Evolutionary conservation across 2,329 filamentous ascomycete species (phyloP), one percentile per base, ranked within the genome.

Genomic region (Pseudonectria buxi): DNA sequence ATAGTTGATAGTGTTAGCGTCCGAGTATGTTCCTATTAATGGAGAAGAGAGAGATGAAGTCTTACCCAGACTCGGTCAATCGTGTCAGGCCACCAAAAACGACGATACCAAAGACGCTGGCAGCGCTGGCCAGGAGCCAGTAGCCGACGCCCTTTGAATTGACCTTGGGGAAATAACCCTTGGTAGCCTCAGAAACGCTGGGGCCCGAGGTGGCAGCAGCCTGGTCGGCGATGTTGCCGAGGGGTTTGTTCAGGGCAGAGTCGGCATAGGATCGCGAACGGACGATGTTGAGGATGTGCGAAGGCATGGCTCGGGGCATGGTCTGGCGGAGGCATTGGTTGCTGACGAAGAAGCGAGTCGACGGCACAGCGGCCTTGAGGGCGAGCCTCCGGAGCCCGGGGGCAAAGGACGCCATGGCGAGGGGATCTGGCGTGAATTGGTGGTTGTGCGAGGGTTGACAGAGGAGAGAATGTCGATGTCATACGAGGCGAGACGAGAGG

Each of bases 21-120:
- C 24, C 18, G 18, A 22, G 18, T 22, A 22, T n/a, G n/a, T n/a
- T n/a, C n/a, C n/a, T n/a, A n/a, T n/a, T n/a, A n/a, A n/a, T n/a
- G n/a, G n/a, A n/a, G n/a, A 22, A 5, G 9, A 22, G 5, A 22
- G 18, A 22, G 18, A 5, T 22, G 9, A 9, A 9, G 5, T 13
- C 69, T 47, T 74, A 94, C 88, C 88, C 92, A 48, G 92, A 98
- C 65, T 98, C 92, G 4, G 92, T 98, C 49, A 98, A 71, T 40
- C 92, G 74, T 22, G 92, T 98, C 50, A 98, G 71, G 6, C 92
- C 92, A 39, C 92, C 92, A 61, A 94, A 94, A 29, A 98, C 78
- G 33, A 98, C 89, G 53, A 98, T 95, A 41, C 92, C 92, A 63
- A 96, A 98, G 34, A 96, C 92, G 58, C 87, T 94, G 28, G 78